These are phyloP conservation scores for Crithidia fasciculata DNA, from an alignment of 208 protist genomes.

Conservation along the genomic window DNA sequence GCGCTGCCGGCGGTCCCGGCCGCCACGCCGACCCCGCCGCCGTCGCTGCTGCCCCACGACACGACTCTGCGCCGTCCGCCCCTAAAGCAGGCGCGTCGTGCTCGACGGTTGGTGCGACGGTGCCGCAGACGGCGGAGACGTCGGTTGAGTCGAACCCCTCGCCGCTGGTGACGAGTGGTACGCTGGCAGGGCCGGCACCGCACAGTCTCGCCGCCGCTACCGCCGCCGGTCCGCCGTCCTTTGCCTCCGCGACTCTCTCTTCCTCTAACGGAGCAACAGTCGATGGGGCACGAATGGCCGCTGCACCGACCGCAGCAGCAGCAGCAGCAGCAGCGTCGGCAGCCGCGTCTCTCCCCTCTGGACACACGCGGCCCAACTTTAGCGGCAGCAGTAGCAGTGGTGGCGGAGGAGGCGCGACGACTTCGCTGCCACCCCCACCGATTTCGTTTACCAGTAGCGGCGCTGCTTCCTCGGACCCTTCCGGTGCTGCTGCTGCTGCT, in stretches of 20 bases:
- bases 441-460: too few relatives aligned
- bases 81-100: not conserved
- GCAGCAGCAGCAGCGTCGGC: not conserved
- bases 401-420: too few relatives aligned
- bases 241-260: not conserved
- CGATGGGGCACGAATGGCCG: too few relatives aligned
- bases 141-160: not conserved
- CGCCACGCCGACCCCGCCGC: conserved; percentile 11
- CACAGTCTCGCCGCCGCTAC: too few relatives aligned
- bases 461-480: not conserved
- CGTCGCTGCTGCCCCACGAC: not conserved
- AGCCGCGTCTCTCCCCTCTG: not conserved
- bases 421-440: too few relatives aligned
- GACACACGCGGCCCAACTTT: conserved; percentile 6
- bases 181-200: not conserved
- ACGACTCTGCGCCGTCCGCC: not conserved
- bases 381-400: not conserved
- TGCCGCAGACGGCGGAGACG: not conserved
- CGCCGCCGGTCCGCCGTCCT: not conserved
- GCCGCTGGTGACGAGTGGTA: conserved; percentile 2
- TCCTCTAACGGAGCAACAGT: not conserved
- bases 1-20: conserved; percentile 2
- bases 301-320: not conserved
- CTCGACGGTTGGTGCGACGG: not conserved
- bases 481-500: not conserved